These are phyloP conservation scores for Keqinozyma sinolaborantium DNA, from an alignment of 1,139 yeast species.

Conservation along the genomic window DNA sequence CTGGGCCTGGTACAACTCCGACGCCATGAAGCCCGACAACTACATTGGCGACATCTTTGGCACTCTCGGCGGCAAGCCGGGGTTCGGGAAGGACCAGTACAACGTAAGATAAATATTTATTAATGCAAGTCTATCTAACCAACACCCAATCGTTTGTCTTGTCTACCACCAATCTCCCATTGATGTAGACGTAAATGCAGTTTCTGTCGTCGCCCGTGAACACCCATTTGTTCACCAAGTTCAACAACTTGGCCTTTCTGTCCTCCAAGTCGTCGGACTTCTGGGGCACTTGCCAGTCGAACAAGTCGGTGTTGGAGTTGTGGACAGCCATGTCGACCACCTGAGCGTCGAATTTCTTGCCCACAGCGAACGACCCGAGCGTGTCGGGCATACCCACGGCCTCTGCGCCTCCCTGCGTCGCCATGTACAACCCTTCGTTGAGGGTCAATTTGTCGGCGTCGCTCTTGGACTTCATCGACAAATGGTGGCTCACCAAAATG, in stretches of 20 bases:
- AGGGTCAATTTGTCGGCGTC: slow-evolving; percentile 49
- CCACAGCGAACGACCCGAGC: slow-evolving; percentile 70
- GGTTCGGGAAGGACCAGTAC: slow-evolving; percentile 21
- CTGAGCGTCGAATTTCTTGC: slow-evolving; percentile 85
- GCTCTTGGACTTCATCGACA: slow-evolving; percentile 53
- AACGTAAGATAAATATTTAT: slow-evolving; percentile 4
- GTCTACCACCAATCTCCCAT: slow-evolving; percentile 59
- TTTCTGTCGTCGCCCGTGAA: slow-evolving; percentile 94
- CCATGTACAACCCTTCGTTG: slow-evolving; percentile 72
- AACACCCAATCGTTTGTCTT: slow-evolving; percentile 31
- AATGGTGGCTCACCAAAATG: slow-evolving; percentile 77
- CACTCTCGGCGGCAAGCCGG: slow-evolving; percentile 41
- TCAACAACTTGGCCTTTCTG: slow-evolving; percentile 31
- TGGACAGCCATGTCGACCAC: slow-evolving; percentile 55
- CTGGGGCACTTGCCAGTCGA: slow-evolving; percentile 57
- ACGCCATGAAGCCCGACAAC: slow-evolving; percentile 41
- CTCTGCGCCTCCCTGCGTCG: slow-evolving; percentile 87
- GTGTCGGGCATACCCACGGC: slow-evolving; percentile 58
- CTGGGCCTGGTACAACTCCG: slow-evolving; percentile 50
- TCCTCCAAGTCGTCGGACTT: slow-evolving; percentile 10
- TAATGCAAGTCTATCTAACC: slow-evolving; percentile 20
- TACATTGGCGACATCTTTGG: slow-evolving; percentile 61
- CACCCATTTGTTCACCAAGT: slow-evolving; percentile 84
- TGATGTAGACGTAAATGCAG: slow-evolving; percentile 75
- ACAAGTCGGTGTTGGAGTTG: slow-evolving; percentile 66